These are phyloP conservation scores for Papilionanthe hybrid DNA, from an alignment of 116 monocot species.

Conservation along the genomic window DNA sequence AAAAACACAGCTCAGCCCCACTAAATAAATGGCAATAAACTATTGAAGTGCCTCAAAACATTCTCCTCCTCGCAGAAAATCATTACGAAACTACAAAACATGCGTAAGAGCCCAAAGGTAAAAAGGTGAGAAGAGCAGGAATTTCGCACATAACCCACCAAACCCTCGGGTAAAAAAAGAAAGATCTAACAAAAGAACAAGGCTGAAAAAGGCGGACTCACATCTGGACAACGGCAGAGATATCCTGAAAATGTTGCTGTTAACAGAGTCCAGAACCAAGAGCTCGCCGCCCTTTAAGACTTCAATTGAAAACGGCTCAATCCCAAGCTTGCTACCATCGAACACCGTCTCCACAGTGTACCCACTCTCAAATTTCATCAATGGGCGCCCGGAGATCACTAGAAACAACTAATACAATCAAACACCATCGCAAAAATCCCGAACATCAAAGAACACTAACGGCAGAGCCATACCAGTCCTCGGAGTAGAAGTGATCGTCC, in stretches of 20 bases:
- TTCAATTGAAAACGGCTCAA: constrained; percentile 81
- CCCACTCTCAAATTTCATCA: constrained; percentile 94
- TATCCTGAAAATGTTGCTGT: constrained; percentile 82
- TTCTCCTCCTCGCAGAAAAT: neutral
- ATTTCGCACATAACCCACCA: neutral
- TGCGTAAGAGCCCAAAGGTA: neutral
- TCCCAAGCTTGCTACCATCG: constrained; percentile 97
- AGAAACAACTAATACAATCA: neutral
- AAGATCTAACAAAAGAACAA: neutral
- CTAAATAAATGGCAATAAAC: neutral
- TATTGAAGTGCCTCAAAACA: neutral
- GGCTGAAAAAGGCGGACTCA: constrained; percentile 26
- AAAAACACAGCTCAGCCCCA: neutral
- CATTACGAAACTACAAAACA: neutral
- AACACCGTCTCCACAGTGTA: constrained; percentile 96
- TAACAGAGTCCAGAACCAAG: constrained; percentile 77
- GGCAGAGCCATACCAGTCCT: constrained; percentile 30
- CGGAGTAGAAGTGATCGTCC: constrained; percentile 57
- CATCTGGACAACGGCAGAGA: constrained; percentile 79
- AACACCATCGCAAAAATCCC: neutral
- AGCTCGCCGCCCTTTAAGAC: constrained; percentile 70
- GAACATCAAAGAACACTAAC: neutral
- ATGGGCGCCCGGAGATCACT: constrained; percentile 43
- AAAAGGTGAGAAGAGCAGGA: neutral
- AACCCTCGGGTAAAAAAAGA: neutral